A percentile compares a stretch with the other conserved stretches of the same genome.
Conservation (phyloP, 805 yeast genomes). For the Pichia paraexigua region DNA sequence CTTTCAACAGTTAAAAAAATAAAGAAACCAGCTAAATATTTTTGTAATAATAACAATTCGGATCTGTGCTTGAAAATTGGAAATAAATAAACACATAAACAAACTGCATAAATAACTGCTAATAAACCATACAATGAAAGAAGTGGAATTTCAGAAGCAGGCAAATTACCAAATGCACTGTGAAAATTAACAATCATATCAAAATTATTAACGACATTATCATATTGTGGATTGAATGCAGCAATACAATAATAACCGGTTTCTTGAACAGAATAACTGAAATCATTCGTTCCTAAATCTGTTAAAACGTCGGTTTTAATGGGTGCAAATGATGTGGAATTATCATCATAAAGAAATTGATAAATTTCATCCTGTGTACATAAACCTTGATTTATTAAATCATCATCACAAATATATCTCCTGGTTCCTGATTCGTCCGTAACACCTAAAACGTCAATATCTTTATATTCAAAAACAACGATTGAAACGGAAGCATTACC, state of each 20-base stretch:
- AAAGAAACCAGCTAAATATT: conserved; percentile 80
- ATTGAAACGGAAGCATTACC: conserved; percentile 48
- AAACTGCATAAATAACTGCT: conserved; percentile 75
- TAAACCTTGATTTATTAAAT: conserved; percentile 45
- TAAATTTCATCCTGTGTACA: conserved; percentile 54
- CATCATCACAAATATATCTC: conserved; percentile 69
- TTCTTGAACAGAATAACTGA: conserved; percentile 54
- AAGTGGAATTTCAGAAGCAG: conserved; percentile 88
- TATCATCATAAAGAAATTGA: conserved; percentile 49
- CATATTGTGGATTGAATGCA: conserved; percentile 42
- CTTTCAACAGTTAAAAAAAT: conserved; percentile 78
- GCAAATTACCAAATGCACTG: conserved; percentile 83
- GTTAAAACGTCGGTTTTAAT: conserved; percentile 50
- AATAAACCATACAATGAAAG: conserved; percentile 81
- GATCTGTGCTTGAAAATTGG: conserved; percentile 78
- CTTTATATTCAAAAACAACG: conserved; percentile 78
- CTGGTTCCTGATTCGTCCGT: conserved; percentile 31
- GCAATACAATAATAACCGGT: conserved; percentile 94
- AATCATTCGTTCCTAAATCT: conserved; percentile 49
- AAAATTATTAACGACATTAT: conserved; percentile 33
- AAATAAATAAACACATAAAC: conserved; percentile 76
- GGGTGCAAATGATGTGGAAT: conserved; percentile 35
- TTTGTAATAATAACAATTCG: conserved; percentile 83
- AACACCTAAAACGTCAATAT: conserved; percentile 61
- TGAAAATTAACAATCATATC: conserved; percentile 71